Base-by-base conservation (phyloP, 805 yeast genomes). In the Suhomyces pyralidae region DNA sequence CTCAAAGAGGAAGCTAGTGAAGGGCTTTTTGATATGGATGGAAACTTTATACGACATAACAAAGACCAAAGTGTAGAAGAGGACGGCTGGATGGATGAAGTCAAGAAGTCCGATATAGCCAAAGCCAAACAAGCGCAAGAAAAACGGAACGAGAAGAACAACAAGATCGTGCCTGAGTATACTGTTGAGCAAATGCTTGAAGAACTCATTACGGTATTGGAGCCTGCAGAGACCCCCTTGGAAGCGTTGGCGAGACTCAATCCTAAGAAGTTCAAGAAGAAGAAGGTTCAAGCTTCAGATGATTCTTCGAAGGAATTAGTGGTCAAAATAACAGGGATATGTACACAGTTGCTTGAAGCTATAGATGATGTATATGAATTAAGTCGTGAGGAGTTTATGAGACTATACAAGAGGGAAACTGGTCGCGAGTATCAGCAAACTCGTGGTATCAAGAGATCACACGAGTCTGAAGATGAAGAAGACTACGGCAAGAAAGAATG, bases 21-120 rank as follows among this genome's bases (percentile, higher is more conserved):
- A 45, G 93, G 91, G 2, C 64, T 65, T 2, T 83, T 84, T 61
- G 90, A 85, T 58, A 74, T 68, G 38, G 80, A 79, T 40, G 90
- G 90, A 1, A 84, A 83, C 58, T 86, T 72, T 58, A 68, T 82
- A 17, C 68, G 78, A 24, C 66, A 68, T 14, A 76, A 73, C 3
- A 70, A 70, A 2, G 53, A 57, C 9, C 68, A 67, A 9, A 69
- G 64, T 5, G 65, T 59, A 6, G 62, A 60, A 7, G 57, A 63
- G 64, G 61, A 40, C 72, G 69, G 26, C 66, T 77, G 80, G 77
- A 60, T 77, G 34, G 57, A 57, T 17, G 76, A 68, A 5, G 46
- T 69, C 5, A 66, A 68, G 40, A 65, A 65, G 52, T 56, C 59
- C 19, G 81, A 77, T 46, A 71, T 77, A 36, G 22, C 40, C 30